Percentiles rank a stretch among this genome's conserved stretches.
Conservation (phyloP, 2,329 filamentous ascomycete species). For the Diaporthe destruens region DNA sequence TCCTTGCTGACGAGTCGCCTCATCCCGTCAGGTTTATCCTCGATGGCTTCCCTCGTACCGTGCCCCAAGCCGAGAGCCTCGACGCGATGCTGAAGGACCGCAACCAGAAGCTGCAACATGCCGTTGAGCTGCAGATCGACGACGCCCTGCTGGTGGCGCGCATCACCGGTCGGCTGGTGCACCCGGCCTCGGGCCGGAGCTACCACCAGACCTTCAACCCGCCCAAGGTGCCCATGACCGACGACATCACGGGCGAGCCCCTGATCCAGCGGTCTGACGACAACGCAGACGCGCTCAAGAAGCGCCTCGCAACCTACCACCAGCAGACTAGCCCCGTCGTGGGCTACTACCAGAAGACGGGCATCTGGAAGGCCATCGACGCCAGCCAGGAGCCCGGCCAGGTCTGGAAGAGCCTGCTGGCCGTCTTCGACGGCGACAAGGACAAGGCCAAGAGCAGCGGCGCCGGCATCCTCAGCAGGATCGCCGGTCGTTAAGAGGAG, state of each 20-base stretch:
- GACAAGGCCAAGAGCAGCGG: constrained; percentile 56
- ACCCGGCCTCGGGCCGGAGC: constrained; percentile 94
- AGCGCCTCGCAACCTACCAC: constrained; percentile 94
- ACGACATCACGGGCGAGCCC: constrained; percentile 96
- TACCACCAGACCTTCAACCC: constrained; percentile 99
- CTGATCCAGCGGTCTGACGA: constrained; percentile 97
- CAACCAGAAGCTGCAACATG: constrained; percentile 90
- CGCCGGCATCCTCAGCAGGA: constrained; percentile 58
- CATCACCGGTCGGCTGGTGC: constrained; percentile 95
- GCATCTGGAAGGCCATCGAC: constrained; percentile 96
- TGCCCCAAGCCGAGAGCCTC: constrained; percentile 93
- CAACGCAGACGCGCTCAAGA: constrained; percentile 95
- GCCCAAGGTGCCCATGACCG: constrained; percentile 92
- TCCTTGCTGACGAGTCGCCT: constrained; percentile 44
- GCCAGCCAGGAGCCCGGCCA: constrained; percentile 95
- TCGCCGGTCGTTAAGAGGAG: constrained; percentile 46
- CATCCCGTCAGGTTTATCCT: constrained; percentile 86
- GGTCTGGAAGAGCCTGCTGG: constrained; percentile 93
- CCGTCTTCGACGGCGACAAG: constrained; percentile 80
- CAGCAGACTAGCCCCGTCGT: constrained; percentile 93
- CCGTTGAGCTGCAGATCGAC: constrained; percentile 96
- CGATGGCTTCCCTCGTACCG: constrained; percentile 97
- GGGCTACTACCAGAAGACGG: constrained; percentile 95
- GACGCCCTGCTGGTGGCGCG: constrained; percentile 92
- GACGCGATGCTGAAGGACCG: constrained; percentile 88